These are phyloP conservation scores for Chenopodium berlandieri DNA, from an alignment of 148 eudicot species.

Conservation along the genomic window DNA sequence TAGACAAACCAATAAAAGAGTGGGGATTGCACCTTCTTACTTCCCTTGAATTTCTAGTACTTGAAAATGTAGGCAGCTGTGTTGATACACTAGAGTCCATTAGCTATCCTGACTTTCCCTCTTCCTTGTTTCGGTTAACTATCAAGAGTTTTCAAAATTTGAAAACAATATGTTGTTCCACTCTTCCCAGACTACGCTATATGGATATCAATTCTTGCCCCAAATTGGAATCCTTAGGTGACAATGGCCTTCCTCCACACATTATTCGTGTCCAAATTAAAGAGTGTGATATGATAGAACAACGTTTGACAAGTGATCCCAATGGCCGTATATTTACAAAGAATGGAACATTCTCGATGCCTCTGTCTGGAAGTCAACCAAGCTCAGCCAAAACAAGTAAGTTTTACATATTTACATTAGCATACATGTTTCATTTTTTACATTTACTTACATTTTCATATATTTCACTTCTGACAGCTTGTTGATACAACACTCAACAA, in stretches of 20 bases:
- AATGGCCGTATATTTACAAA: neutral
- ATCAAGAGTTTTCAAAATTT: neutral
- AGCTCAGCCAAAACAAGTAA: neutral
- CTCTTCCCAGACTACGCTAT: neutral
- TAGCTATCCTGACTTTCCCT: neutral
- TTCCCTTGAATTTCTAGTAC: neutral
- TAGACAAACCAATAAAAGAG: neutral
- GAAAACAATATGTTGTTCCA: neutral
- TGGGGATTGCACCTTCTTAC: slow-evolving; percentile 1
- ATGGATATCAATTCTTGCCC: neutral
- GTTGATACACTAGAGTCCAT: neutral
- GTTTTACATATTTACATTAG: no score
- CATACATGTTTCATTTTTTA: no score
- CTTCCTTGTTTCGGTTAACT: neutral
- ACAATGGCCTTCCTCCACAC: neutral
- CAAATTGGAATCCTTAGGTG: slow-evolving; percentile 10
- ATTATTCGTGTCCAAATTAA: neutral
- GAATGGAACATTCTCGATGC: neutral
- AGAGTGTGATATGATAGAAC: neutral
- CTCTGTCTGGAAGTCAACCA: neutral
- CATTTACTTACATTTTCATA: no score
- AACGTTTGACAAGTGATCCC: neutral
- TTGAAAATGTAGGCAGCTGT: neutral
- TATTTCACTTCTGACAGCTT: no score
- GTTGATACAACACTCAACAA: no score